A percentile compares a stretch with the other conserved stretches of the same genome.
phyloP scores from a whole-genome alignment of 2,329 filamentous ascomycete genomes.

The Fusarium irregulare region DNA sequence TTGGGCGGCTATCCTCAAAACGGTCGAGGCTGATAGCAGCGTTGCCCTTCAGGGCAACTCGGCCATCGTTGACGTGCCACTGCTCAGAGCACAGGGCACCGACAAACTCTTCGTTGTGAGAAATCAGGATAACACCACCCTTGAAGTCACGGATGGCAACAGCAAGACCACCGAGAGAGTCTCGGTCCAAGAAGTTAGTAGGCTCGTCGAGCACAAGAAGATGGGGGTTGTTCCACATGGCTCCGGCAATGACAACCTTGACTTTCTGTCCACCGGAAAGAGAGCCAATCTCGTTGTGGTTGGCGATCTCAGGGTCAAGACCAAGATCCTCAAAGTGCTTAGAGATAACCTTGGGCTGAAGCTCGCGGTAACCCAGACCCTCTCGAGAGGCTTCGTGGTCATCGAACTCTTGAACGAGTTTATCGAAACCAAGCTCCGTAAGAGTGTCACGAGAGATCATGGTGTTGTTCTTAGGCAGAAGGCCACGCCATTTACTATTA shows the following conservation, averaged over 20 bases:
- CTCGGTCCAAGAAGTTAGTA: constrained; percentile 98
- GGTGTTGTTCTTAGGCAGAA: constrained; percentile 92
- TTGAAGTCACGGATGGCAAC: constrained; percentile 98
- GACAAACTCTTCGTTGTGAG: constrained; percentile 99
- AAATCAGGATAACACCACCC: constrained; percentile 99
- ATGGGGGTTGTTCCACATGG: constrained; percentile 99
- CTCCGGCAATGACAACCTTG: constrained; percentile 95
- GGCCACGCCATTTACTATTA: constrained; percentile 84
- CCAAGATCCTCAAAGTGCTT: constrained; percentile 99
- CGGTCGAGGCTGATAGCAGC: constrained; percentile 79
- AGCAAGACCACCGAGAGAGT: constrained; percentile 95
- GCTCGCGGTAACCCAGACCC: constrained; percentile 93
- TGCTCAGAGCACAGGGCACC: constrained; percentile 95
- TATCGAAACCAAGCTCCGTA: constrained; percentile 84
- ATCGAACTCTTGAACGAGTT: constrained; percentile 97
- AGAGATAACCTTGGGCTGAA: constrained; percentile 92
- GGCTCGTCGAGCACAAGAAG: constrained; percentile 97
- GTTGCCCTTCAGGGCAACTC: constrained; percentile 85
- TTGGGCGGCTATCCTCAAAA: constrained; percentile 85
- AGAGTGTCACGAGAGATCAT: constrained; percentile 95
- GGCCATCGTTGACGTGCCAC: constrained; percentile 91
- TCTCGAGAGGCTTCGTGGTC: constrained; percentile 99
- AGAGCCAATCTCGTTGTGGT: constrained; percentile 97
- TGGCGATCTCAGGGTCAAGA: constrained; percentile 96
- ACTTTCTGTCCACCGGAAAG: constrained; percentile 98